Base-by-base conservation (phyloP, 2,329 filamentous ascomycete genomes). In the Karstenula rhodostoma region DNA sequence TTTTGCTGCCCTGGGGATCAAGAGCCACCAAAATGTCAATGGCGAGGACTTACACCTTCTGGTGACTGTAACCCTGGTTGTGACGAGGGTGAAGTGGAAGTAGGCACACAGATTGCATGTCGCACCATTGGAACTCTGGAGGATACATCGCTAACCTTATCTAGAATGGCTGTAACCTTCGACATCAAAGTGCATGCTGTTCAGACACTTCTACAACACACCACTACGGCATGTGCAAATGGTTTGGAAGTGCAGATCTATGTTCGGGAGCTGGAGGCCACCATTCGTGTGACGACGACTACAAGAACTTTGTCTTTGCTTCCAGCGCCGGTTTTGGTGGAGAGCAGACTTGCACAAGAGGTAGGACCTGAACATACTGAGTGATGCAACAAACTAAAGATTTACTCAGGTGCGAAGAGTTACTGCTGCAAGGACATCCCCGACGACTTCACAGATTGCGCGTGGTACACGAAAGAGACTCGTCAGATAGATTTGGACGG, bases 141-240 rank as follows among this genome's bases (percentile, higher is more conserved):
- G 12, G 6, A 33, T 33, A 33, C 12, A 6, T 6, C 32, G 12
- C 32, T 33, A 12, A 33, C 32, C 6, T 33, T 33, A 22, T 56
- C 8, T 12, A 13, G 3, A 19, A 22, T 2, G 53, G 53, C 22
- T 56, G 53, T 25, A 54, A 54, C 42, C 4, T 9, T 9, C 8
- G 15, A 6, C 53, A 56, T 23, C 53, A 56, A 23, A 56, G 40
- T 13, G 53, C 53, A 23, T 56, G 53, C 25, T 56, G 53, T 27
- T 25, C 27, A 22, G 13, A 12, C 17, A 33, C 25, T 2, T 15
- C 23, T 5, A 43, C 23, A 10, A 19, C 23, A 1, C 1, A 33
- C 8, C 2, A 40, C 4, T 56, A 56, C 15, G 10, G 19, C 10
- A 12, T 7, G 17, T 56, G 53, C 27, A 29, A 27, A 23, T 56